Conservation (phyloP, 169 alveolate species). For the Plasmodium gallinaceum region DNA sequence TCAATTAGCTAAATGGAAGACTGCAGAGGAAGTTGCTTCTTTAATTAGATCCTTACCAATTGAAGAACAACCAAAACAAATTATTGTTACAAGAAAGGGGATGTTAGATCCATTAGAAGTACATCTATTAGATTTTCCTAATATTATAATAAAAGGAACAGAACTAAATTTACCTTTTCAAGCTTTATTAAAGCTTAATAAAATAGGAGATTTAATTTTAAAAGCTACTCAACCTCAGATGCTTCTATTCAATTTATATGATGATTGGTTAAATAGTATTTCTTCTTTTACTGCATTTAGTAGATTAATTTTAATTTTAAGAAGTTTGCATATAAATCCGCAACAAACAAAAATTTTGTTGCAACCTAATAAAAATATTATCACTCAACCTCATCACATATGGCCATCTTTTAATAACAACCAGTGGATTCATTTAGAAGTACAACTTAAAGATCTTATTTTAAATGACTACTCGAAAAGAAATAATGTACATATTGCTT, state of each 20-base stretch:
- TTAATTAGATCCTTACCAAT: constrained; percentile 99
- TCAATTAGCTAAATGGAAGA: constrained; percentile 99
- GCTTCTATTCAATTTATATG: constrained; percentile 99
- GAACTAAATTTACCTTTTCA: constrained; percentile 99
- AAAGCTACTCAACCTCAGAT: constrained; percentile 99
- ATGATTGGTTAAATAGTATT: constrained; percentile 99
- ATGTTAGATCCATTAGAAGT: constrained; percentile 99
- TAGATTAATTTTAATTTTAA: constrained; percentile 95
- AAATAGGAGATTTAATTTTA: constrained; percentile 99
- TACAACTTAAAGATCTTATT: constrained; percentile 97
- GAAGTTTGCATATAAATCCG: constrained; percentile 98
- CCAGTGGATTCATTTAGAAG: constrained; percentile 99
- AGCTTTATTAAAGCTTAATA: constrained; percentile 98
- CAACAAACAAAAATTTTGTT: constrained; percentile 98
- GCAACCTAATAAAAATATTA: constrained; percentile 96
- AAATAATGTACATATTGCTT: constrained; percentile 98
- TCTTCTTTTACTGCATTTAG: constrained; percentile 99
- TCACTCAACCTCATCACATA: constrained; percentile 99
- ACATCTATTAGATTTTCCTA: constrained; percentile 99
- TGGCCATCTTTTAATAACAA: constrained; percentile 99
- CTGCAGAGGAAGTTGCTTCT: constrained; percentile 99
- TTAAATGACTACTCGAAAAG: constrained; percentile 99
- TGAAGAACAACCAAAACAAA: constrained; percentile 99
- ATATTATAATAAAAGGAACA: constrained; percentile 99
- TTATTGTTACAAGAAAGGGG: constrained; percentile 99